Evolutionary conservation across 768 basidiomycete genomes (phyloP), one percentile per base, ranked within the genome.

Genomic region (Calocera viscosa): DNA sequence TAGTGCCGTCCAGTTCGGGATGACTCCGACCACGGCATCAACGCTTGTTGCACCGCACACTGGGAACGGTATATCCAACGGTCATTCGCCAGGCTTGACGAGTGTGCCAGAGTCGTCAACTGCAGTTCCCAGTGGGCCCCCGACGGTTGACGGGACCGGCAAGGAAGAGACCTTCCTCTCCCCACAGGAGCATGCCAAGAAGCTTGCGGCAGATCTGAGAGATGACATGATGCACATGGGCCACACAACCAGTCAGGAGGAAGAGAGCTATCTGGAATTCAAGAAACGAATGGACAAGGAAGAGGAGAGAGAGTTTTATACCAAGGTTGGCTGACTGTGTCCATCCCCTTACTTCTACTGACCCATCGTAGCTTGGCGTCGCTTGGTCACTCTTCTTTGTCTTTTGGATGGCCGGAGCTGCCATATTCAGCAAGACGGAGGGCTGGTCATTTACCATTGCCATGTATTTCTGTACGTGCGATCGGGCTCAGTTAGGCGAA

Each of bases 381-480:
- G 84, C 86, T 0, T 83, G 83, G 77, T 60, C 74, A 0, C 70
- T 88, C 38, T 91, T 92, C 76, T 72, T 90, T 24, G 70, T 82
- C 24, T 93, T 93, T 77, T 93, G 91, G 91, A 78, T 84, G 72
- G 77, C 82, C n/a, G 89, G 90, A 2, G 82, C 86, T 2, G 80
- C 78, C 0, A 84, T 90, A 47, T 91, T 91, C 70, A 80, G 76
- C 72, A 72, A 74, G 19, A 89, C 88, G 0, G 89, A 91, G 73
- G 76, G 76, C 0, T 91, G 89, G 89, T 49, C 75, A 0, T 89
- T 83, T 72, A 86, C 84, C 1, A 69, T 72, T n/a, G 80, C 88
- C 0, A 72, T 88, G 67, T 91, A 90, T 72, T 91, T 90, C 72
- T 91, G 89, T 89, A 67, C 68, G 84, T 73, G 40, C 43, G 10